These are phyloP conservation scores for Starmera amethionina DNA, from an alignment of 805 yeast genomes.

Conservation along the genomic window DNA sequence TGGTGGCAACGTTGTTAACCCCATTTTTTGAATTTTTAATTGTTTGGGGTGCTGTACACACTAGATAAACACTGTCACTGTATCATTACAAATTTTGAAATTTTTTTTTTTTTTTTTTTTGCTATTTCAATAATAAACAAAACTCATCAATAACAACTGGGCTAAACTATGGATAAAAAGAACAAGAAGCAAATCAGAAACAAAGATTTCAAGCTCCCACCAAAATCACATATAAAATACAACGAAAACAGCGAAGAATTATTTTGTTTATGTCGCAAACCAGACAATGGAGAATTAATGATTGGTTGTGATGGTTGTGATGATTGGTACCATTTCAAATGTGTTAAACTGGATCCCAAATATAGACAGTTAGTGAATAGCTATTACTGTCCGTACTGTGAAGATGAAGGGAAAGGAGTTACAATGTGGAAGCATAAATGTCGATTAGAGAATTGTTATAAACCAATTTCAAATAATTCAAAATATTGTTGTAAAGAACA, in stretches of 20 bases:
- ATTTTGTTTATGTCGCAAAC: slow-evolving; percentile 68
- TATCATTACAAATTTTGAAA: too few relatives aligned
- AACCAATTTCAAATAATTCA: slow-evolving; percentile 40
- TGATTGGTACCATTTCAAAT: slow-evolving; percentile 86
- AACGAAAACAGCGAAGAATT: slow-evolving; percentile 49
- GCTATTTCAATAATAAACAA: too few relatives aligned
- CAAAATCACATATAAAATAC: slow-evolving; percentile 20
- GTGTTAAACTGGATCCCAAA: slow-evolving; percentile 49
- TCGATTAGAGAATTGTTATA: slow-evolving; percentile 44
- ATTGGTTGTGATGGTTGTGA: slow-evolving; percentile 94
- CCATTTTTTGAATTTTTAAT: too few relatives aligned
- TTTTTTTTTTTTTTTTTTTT: too few relatives aligned
- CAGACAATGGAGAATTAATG: slow-evolving; percentile 78
- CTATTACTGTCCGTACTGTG: slow-evolving; percentile 70
- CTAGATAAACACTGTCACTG: too few relatives aligned
- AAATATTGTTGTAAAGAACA: slow-evolving; percentile 74
- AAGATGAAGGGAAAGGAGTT: slow-evolving; percentile 29
- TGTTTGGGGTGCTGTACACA: too few relatives aligned
- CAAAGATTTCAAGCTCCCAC: slow-evolving; percentile 2
- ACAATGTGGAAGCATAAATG: slow-evolving; percentile 76
- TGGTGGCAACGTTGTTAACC: not conserved
- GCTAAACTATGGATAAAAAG: too few relatives aligned
- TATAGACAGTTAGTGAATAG: slow-evolving; percentile 48
- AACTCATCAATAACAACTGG: too few relatives aligned
- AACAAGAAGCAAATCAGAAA: not conserved